A percentile compares a stretch with the other conserved stretches of the same genome.
Conservation (phyloP, 2,329 filamentous ascomycete genomes). For the Pseudogymnoascus sp. region DNA sequence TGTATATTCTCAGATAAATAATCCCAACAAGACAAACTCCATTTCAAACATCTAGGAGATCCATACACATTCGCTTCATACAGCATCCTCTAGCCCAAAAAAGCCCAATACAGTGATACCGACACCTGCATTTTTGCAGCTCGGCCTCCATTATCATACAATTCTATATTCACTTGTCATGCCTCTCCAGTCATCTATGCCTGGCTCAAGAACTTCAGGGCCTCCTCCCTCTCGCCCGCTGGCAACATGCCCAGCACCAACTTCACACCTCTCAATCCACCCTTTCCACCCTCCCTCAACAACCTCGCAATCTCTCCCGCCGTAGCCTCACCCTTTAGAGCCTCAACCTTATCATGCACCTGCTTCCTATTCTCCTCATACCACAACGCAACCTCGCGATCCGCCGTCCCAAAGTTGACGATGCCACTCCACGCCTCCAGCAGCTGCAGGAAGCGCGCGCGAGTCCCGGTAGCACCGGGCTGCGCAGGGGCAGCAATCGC, state of each 20-base stretch:
- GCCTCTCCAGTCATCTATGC: neutral
- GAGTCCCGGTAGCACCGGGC: constrained; percentile 40
- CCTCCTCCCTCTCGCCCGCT: constrained; percentile 69
- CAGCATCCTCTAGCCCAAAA: neutral
- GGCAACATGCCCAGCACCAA: constrained; percentile 81
- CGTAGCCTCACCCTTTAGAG: constrained; percentile 67
- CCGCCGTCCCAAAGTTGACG: constrained; percentile 66
- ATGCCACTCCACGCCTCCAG: constrained; percentile 79
- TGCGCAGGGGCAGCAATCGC: constrained; percentile 35
- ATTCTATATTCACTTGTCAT: neutral
- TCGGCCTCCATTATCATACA: constrained; percentile 2
- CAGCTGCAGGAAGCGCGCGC: constrained; percentile 60
- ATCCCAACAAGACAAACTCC: neutral
- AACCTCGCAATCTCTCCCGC: constrained; percentile 62
- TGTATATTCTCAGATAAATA: neutral
- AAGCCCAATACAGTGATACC: neutral
- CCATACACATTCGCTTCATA: neutral
- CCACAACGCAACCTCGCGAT: constrained; percentile 82
- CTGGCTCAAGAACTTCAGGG: constrained; percentile 25
- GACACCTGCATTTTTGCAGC: neutral
- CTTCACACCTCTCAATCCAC: constrained; percentile 75
- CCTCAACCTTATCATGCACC: constrained; percentile 76
- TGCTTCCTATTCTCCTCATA: constrained; percentile 89
- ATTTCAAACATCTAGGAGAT: neutral
- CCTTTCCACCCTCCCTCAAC: constrained; percentile 56